Base-by-base conservation (phyloP, 2,329 filamentous ascomycete species). In the Stagonosporopsis cucurbitacearum region DNA sequence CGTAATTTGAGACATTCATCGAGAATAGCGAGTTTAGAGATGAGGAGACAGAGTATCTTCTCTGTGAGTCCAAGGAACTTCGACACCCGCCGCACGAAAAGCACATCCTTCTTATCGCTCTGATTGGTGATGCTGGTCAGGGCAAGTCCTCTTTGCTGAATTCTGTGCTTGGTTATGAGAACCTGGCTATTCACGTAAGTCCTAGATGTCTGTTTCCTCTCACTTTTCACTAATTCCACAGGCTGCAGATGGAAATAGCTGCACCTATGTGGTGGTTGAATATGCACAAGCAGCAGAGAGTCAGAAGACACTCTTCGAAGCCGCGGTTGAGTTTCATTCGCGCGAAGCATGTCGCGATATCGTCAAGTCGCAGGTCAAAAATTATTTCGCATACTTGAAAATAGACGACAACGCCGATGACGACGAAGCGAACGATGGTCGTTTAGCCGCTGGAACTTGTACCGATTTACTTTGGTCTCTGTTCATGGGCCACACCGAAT, bases 61-160 rank as follows among this genome's bases (percentile, higher is more conserved):
- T 39, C 15, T 26, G 57, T 2, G 39, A 64, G 39, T 32, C 13
- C 22, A 50, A 43, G 30, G 22, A 9, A 1, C 47, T 50, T 4
- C 37, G 42, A 6, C 39, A 50, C 12, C 47, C 47, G n/a, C 47
- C 47, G 13, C 47, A 50, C 15, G 47, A 50, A 11, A 23, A 39
- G 53, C 4, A 23, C 42, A 33, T 44, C 0, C 26, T 63, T 3
- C 55, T 51, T 0, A 42, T 67, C 4, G 59, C 57, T 30, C 42
- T 67, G 1, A 33, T 57, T n/a, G 63, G 65, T 17, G 62, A 64
- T 23, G 57, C 61, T 35, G 63, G 63, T 15, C 42, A 49, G 15
- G 65, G 62, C 15, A 67, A 67, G 32, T 67, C 65, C 26, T 58
- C 62, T 2, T 17, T 50, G 1, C 32, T 58, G 5, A 67, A 67